Evolutionary conservation across 2,329 filamentous ascomycete species (phyloP).

Genomic region (Aspergillus sp.): DNA sequence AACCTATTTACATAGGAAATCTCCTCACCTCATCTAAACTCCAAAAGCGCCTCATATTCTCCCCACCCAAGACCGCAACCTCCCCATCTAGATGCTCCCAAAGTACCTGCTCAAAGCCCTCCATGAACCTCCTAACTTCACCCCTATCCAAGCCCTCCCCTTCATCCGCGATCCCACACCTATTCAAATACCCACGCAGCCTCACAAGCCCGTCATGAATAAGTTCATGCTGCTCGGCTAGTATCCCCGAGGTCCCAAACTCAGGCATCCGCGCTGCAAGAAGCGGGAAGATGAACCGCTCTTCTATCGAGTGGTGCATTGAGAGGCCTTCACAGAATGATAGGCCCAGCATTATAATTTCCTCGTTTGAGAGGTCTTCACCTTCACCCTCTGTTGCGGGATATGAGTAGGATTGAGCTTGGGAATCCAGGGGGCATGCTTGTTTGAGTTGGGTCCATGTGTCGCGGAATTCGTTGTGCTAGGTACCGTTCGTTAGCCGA

Average conservation of each 20-base stretch:
- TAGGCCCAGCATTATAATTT: constrained; percentile 69
- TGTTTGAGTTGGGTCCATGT: constrained; percentile 71
- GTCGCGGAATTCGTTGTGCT: constrained; percentile 76
- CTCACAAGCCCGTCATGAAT: constrained; percentile 76
- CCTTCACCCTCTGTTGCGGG: constrained; percentile 35
- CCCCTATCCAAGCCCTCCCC: constrained; percentile 59
- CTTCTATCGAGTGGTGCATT: constrained; percentile 80
- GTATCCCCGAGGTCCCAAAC: constrained; percentile 65
- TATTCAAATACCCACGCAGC: constrained; percentile 64
- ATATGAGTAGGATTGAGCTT: constrained; percentile 43
- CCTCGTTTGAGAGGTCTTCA: constrained; percentile 61
- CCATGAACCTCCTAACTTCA: constrained; percentile 70
- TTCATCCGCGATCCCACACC: constrained; percentile 51
- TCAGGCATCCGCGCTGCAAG: constrained; percentile 77
- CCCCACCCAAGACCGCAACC: constrained; percentile 65
- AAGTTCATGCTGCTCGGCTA: constrained; percentile 71
- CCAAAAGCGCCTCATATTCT: constrained; percentile 88
- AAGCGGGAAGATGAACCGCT: constrained; percentile 75
- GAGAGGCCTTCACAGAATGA: constrained; percentile 70
- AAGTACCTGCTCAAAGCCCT: constrained; percentile 73
- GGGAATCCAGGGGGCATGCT: constrained; percentile 51
- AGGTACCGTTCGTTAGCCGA: constrained; percentile 6
- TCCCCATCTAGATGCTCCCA: constrained; percentile 61
- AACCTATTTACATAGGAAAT: background rate
- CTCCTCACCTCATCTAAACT: constrained; percentile 66